Evolutionary conservation across 2,329 filamentous ascomycete genomes (phyloP).

Genomic region (Fusarium anthophilum): DNA sequence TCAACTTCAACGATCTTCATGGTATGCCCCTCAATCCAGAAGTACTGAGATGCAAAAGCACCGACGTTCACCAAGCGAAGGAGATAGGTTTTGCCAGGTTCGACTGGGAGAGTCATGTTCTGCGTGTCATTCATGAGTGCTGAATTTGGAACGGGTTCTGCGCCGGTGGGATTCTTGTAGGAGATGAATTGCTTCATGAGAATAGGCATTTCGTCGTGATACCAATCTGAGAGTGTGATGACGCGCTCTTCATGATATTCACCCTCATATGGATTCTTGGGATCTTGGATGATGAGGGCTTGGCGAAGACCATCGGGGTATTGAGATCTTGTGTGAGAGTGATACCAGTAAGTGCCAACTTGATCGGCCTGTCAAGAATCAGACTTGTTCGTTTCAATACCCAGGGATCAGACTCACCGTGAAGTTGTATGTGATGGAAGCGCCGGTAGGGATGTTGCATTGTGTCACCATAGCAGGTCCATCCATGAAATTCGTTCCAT

Average conservation of each 20-base stretch:
- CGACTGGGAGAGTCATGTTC: not conserved
- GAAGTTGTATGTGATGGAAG: not conserved
- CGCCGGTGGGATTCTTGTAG: not conserved
- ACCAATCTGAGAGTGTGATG: not conserved
- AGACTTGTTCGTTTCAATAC: rapidly evolving
- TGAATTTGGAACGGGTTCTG: not conserved
- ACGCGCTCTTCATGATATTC: not conserved
- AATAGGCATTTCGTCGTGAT: not conserved
- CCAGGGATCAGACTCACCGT: not conserved
- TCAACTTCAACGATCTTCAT: not conserved
- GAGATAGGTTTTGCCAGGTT: not conserved
- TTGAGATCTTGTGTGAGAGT: not conserved
- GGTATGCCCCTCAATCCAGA: not conserved
- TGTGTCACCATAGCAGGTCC: not conserved
- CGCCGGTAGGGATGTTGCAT: not conserved
- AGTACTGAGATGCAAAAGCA: not conserved
- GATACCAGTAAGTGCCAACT: not conserved
- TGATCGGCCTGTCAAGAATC: not conserved
- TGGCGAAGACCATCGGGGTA: not conserved
- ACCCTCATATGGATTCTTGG: not conserved
- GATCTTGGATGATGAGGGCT: not conserved
- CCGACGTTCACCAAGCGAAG: not conserved
- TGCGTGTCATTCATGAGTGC: not conserved
- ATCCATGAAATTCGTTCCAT: not conserved
- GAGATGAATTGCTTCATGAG: not conserved